Evolutionary conservation across 2,329 filamentous ascomycete species (phyloP), one percentile per base, ranked within the genome.

Genomic region (Aspergillus awamori): DNA sequence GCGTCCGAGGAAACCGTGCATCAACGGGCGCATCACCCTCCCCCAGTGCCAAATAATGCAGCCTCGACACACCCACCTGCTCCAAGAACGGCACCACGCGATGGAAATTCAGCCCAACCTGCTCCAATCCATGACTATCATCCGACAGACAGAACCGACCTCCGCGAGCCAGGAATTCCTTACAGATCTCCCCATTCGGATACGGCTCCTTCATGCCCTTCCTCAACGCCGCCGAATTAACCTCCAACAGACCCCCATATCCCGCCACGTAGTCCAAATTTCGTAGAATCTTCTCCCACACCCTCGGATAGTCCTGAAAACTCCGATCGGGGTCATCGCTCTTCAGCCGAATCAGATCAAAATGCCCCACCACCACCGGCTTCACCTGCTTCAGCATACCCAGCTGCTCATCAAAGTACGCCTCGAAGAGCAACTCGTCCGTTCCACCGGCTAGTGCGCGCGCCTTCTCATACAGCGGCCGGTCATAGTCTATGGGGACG

Each of bases 201-300:
- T 99, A 99, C 49, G 94, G 92, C 81, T 98, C 93, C 20, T 81
- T 85, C 77, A 98, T 86, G 5, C 94, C 95, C 81, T 99, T 99
- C 65, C 95, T 85, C 77, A 98, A 75, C 20, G 87, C 93, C 41
- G 91, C 89, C 53, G 90, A 93, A 76, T 99, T 99, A 71, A 96
- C 84, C 83, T 99, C 95, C 62, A 99, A 74, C 76, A 95, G 85
- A 0, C 91, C 94, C 13, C 89, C 91, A 73, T 96, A 94, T 41
- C 81, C 81, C 20, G 82, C 85, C 38, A 94, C 84, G 62, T 87
- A 85, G 62, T 83, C 78, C 69, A 99, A 78, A 74, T 98, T 98
- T 60, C 93, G 83, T 68, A 85, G 67, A 33, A 96, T 84, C 71
- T 82, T 86, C 54, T 82, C 77, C 94, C 94, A 98, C 0, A 97